Conservation (phyloP, 495 filamentous ascomycete species). For the Xylaria venustula region DNA sequence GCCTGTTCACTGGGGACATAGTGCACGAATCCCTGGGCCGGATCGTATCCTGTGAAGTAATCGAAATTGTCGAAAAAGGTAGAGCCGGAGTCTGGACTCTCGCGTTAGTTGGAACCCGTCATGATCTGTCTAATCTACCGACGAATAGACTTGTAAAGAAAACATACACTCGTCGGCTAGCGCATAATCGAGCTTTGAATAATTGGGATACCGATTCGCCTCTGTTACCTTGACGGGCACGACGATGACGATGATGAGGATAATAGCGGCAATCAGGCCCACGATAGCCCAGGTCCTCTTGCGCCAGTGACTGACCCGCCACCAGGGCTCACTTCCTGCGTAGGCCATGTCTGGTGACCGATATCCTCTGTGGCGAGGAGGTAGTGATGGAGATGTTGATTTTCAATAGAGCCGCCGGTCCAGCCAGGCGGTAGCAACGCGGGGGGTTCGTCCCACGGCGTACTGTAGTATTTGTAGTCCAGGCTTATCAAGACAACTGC, state of each 20-base stretch:
- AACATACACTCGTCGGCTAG: conserved; percentile 38
- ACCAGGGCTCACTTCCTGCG: conserved; percentile 31
- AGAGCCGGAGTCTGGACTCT: conserved; percentile 35
- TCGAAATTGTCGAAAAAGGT: conserved; percentile 59
- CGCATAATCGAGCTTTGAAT: conserved; percentile 35
- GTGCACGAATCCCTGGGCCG: conserved; percentile 42
- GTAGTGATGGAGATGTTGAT: no score
- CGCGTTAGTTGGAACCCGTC: background rate
- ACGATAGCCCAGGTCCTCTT: conserved; percentile 44
- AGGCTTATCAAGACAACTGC: background rate
- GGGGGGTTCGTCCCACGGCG: conserved; percentile 23
- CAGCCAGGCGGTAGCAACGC: conserved; percentile 11
- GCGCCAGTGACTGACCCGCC: conserved; percentile 52
- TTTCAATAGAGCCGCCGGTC: conserved; percentile 22
- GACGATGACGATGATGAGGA: conserved; percentile 44
- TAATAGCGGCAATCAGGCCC: conserved; percentile 34
- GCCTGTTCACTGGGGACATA: conserved; percentile 34
- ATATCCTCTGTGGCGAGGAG: background rate
- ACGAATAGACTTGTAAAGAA: no score
- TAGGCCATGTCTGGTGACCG: conserved; percentile 8
- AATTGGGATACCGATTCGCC: conserved; percentile 41
- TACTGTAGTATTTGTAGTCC: conserved; percentile 19
- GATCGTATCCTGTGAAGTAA: conserved; percentile 35
- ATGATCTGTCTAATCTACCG: background rate
- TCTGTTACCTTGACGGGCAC: conserved; percentile 56